A percentile compares a stretch with the other conserved stretches of the same genome.
Conservation (phyloP, 164 flowering plant genomes). For the Umbilicus rupestris region DNA sequence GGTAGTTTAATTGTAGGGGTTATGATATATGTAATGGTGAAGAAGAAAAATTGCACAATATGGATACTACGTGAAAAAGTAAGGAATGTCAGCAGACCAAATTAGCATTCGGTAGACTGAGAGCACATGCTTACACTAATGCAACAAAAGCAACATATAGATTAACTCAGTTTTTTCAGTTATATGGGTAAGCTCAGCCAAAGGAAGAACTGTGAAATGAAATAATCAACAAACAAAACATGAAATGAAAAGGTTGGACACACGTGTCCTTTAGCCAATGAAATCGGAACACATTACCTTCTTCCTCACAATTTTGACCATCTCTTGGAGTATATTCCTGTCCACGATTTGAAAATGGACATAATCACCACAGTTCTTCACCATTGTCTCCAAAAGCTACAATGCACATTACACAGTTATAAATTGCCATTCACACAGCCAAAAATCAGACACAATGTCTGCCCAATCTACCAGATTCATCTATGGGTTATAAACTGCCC, state of each 20-base stretch:
- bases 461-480: too few species aligned
- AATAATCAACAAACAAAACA: not conserved
- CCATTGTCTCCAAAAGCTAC: conserved; percentile 80
- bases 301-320: conserved; percentile 73
- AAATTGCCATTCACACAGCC: not conserved
- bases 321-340: conserved; percentile 48
- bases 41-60: not conserved
- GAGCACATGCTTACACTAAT: not conserved
- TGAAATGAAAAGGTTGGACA: not conserved
- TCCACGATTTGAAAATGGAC: conserved; percentile 69
- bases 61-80: not conserved
- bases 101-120: not conserved
- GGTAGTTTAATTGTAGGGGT: not conserved
- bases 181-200: not conserved
- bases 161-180: not conserved
- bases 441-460: too few species aligned
- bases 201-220: not conserved
- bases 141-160: not conserved
- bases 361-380: conserved; percentile 69
- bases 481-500: too few species aligned
- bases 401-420: conserved; percentile 4
- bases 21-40: not conserved
- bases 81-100: not conserved
- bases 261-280: not conserved
- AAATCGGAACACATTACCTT: conserved; percentile 28